Base-by-base conservation (phyloP, 2,329 filamentous ascomycete species). In the Colletotrichum graminicola region DNA sequence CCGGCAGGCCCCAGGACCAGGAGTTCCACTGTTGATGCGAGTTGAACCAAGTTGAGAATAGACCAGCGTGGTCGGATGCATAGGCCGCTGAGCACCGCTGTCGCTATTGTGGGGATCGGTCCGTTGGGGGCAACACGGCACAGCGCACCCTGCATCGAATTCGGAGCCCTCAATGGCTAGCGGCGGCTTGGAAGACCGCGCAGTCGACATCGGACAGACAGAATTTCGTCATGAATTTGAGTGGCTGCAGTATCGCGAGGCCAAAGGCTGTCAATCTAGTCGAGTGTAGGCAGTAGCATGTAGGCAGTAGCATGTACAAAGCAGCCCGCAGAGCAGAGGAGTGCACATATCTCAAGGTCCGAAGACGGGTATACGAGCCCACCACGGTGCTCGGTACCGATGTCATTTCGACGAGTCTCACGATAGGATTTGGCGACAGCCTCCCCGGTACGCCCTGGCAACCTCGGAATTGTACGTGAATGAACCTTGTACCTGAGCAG, bases 1-100 rank as follows among this genome's bases (percentile, higher is more conserved):
- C 57, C 57, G 49, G 64, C 39, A 67, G 49, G 41, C 49, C n/a
- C 43, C 29, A 54, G 29, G 60, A 41, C 59, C 60, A 60, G 54
- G 29, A 26, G 66, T 52, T 60, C 66, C 66, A 71, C 66, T 43
- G 55, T 49, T n/a, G 47, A 62, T 72, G 66, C 70, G 47, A 66
- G 61, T 52, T 66, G 52, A 59, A 60, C 65, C 52, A 39, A 66
- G 66, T 66, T 36, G 39, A 66, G 70, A 61, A 62, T 45, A 71
- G 70, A 55, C 18, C 64, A 62, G 70, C 70, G 61, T 29, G 62
- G 49, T 70, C 62, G 66, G 66, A 72, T 69, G 70, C 59, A 68
- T 6, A 49, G 29, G 45, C 64, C 59, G 54, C 47, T 64, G 65
- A 36, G 29, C 45, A 59, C 67, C 51, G 67, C 65, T 63, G 64